Base-by-base conservation (phyloP, 192 early-diverging fungal genomes). In the Gamsiella multidivaricata region DNA sequence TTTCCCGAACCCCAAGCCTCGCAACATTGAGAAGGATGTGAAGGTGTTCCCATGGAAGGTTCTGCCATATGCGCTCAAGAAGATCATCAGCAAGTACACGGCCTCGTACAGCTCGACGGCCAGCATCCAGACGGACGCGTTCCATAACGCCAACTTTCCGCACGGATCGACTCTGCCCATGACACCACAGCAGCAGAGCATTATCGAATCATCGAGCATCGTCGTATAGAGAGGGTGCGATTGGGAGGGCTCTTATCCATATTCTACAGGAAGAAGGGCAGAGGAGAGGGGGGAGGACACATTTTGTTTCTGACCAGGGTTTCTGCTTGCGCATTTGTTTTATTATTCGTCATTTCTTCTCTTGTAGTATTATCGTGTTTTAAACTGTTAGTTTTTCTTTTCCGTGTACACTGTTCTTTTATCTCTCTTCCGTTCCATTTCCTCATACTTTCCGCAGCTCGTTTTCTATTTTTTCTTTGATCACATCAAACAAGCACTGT, bases 1-100 rank as follows among this genome's bases (percentile, higher is more conserved):
- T 10, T 95, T 91, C 65, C 88, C 89, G 0, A 89, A 92, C 71
- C 92, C 94, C 31, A 92, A 90, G 69, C 94, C 94, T 8, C 82
- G 94, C 23, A 94, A 94, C 82, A 94, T 93, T 65, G 92, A 93
- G 82, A 95, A 95, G 81, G 92, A 95, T 62, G 88, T 95, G 80
- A 95, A 73, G 42, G 59, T 68, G 22, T 76, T 76, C 51, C 72
- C 72, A 3, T 76, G 72, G 72, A 76, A 95, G 70, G 85, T 86
- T 2, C 61, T 95, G 31, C 80, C 87, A 1, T 70, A 84, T 20
- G 92, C 91, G 0, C 80, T 94, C 34, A 86, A 89, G 46, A 95
- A 95, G 67, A 94, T 95, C 50, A 89, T 94, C 32, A 74, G 86
- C 54, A 95, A 94, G 74, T 92, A 92, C 53, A 89, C 86, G 31